Conservation (phyloP, 2,329 filamentous ascomycete genomes). For the Aschersonia sp. region DNA sequence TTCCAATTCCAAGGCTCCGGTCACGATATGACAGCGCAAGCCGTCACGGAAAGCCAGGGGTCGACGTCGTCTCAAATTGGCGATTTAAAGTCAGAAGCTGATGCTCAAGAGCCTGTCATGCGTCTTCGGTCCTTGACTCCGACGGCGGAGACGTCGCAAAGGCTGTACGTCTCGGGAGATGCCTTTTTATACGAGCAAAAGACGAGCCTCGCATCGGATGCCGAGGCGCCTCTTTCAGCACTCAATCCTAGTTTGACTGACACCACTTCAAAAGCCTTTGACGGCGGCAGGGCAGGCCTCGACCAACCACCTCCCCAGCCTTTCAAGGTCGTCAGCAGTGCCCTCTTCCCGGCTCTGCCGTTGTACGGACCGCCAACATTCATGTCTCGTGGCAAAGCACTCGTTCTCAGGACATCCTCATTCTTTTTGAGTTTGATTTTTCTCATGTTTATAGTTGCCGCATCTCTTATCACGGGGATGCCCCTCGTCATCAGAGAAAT, state of each 20-base stretch:
- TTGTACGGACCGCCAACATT: slow-evolving; percentile 63
- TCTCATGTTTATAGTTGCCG: slow-evolving; percentile 59
- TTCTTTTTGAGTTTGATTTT: slow-evolving; percentile 68
- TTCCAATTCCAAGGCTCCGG: too few relatives aligned
- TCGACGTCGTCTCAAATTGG: background rate
- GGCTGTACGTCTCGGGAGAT: background rate
- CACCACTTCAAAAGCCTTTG: background rate
- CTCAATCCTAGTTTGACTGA: background rate
- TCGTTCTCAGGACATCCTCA: slow-evolving; percentile 50
- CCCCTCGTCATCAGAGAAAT: slow-evolving; percentile 32
- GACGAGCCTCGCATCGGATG: background rate
- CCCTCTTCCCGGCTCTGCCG: slow-evolving; percentile 72
- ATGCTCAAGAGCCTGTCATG: background rate
- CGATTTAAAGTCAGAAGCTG: background rate
- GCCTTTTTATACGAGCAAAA: background rate
- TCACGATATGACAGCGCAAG: background rate
- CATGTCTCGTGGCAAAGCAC: slow-evolving; percentile 49
- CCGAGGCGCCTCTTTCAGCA: background rate
- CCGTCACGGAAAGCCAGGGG: background rate
- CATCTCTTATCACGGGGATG: slow-evolving; percentile 55
- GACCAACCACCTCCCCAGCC: background rate
- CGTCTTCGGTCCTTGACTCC: background rate
- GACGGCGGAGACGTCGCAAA: background rate
- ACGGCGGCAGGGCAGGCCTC: background rate
- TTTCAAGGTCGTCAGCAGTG: slow-evolving; percentile 37